Evolutionary conservation across 2,329 filamentous ascomycete species (phyloP).

Genomic region (Fusarium sublunatum): DNA sequence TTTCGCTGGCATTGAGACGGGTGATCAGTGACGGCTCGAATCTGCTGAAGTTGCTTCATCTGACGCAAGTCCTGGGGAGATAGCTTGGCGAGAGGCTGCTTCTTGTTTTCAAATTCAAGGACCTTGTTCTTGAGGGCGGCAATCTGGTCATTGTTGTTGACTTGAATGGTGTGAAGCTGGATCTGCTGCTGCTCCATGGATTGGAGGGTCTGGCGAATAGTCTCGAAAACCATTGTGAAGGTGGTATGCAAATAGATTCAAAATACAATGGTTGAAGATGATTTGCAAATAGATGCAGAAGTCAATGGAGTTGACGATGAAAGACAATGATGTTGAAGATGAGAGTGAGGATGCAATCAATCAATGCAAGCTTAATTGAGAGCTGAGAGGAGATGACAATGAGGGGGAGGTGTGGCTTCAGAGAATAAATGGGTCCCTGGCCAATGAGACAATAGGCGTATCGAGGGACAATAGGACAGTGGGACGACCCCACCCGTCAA

Average conservation of each 20-base stretch:
- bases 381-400: too few species aligned
- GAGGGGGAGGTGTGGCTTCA: conserved; percentile 10
- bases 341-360: neutral
- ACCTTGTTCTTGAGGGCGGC: neutral
- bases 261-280: neutral
- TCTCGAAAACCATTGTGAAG: neutral
- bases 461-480: neutral
- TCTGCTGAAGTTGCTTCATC: neutral
- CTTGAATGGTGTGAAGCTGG: neutral
- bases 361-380: neutral
- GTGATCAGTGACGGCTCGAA: neutral
- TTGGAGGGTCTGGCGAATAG: neutral
- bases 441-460: neutral
- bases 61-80: neutral
- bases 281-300: neutral
- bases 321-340: too few species aligned
- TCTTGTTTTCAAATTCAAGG: neutral
- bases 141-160: neutral
- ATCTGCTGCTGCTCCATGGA: neutral
- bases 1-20: neutral
- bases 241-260: neutral
- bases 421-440: neutral
- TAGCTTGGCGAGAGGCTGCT: neutral
- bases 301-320: conserved; percentile 8
- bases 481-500: neutral